Evolutionary conservation across 768 basidiomycete species (phyloP), one percentile per base, ranked within the genome.

Genomic region (Sutorius australiensis): DNA sequence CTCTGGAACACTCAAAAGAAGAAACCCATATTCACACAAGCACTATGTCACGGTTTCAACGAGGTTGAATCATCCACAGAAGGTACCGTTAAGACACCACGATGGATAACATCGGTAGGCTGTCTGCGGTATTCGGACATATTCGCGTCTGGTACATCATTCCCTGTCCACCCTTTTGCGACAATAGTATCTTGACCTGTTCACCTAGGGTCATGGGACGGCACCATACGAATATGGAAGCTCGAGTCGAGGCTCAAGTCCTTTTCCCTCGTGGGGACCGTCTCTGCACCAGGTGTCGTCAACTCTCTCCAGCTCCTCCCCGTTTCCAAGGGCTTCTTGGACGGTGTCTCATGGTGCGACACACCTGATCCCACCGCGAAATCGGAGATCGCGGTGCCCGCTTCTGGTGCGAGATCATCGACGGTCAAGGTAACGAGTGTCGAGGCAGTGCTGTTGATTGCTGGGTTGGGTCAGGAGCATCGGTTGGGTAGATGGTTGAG

Each of bases 1-100:
- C 78, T 99, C 5, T 99, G 95, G 94, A 82, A 79, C 30, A 97
- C 83, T 10, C 80, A 81, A 55, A 95, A 93, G 78, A 98, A 98
- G 76, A 98, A 98, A 71, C 92, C 97, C 0, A 73, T 95, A 40
- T 97, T 90, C 70, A 91, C 87, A 0, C 82, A 88, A 53, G 77
- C 87, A 6, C 73, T 98, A 41, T 90, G 92, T 4, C 97, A 99
- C 67, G 97, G 97, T 5, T 71, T 94, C 40, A 79, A 89, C 58
- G 82, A 88, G 67, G 74, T 77, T 6, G 70, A 77, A 13, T 89
- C 87, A 1, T 81, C 87, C 51, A 83, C 84, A 0, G 92, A 90
- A 62, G 90, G 89, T 16, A 61, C 80, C 34, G 78, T 95, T 40
- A 78, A 77, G 41, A 87, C 85, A 27, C 90, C 94, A 19, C 80